Conservation (phyloP, 352 stramenopile genomes). For the Phytophthora litchii region DNA sequence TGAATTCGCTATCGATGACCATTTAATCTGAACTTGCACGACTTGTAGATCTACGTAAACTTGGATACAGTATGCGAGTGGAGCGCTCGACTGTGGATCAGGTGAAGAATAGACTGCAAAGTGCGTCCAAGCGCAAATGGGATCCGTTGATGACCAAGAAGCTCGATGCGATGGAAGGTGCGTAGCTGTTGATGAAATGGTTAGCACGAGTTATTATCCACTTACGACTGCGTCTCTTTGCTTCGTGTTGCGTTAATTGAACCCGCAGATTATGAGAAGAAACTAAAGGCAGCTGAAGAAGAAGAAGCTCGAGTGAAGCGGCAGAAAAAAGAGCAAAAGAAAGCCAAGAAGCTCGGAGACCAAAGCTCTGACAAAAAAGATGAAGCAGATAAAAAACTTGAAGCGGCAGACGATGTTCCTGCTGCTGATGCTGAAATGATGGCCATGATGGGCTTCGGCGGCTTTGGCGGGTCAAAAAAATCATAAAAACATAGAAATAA, state of each 20-base stretch:
- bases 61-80: conserved; percentile 93
- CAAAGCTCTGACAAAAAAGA: conserved; percentile 4
- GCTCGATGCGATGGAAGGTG: conserved; percentile 77
- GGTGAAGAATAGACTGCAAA: conserved; percentile 89
- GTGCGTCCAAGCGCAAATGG: conserved; percentile 82
- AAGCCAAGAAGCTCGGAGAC: conserved; percentile 55
- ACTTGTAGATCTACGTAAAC: conserved; percentile 82
- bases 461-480: conserved; percentile 87
- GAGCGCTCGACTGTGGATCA: conserved; percentile 87
- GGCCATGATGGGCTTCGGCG: conserved; percentile 92
- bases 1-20: not conserved
- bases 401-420: conserved; percentile 21
- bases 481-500: conserved; percentile 28
- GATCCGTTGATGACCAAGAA: conserved; percentile 85
- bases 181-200: conserved; percentile 10
- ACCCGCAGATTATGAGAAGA: conserved; percentile 83
- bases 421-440: conserved; percentile 84
- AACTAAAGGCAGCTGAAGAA: conserved; percentile 72
- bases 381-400: conserved; percentile 20
- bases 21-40: not conserved
- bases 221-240: not conserved
- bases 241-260: not conserved
- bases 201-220: not conserved
- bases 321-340: conserved; percentile 79
- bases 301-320: conserved; percentile 72